Base-by-base conservation (phyloP, 1,284 basidiomycete species). In the Ustilago sp. region DNA sequence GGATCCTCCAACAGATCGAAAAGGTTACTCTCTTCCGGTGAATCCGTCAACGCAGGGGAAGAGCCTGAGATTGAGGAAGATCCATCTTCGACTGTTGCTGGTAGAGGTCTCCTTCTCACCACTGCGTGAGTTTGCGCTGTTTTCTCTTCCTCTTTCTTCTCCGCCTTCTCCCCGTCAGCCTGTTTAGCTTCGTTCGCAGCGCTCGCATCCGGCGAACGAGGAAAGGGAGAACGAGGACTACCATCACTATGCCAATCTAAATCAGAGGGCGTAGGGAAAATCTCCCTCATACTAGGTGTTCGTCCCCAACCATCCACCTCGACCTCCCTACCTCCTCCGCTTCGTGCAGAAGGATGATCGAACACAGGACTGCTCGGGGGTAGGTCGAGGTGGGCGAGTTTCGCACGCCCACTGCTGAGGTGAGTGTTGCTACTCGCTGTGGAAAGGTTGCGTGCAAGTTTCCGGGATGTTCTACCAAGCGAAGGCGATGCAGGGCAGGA, bases 1-100 rank as follows among this genome's bases (percentile, higher is more conserved):
- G 83, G 82, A 65, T 85, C 83, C 47, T 85, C 83, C 58, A 85
- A 70, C 59, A 82, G 55, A 17, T 85, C 81, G 38, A 83, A 77
- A 41, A 81, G 58, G 48, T 74, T 74, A 5, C 31, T 59, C 28
- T 13, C 52, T 41, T 45, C 55, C 2, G 56, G 56, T 9, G 56
- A 58, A 11, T 66, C 66, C 19, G 69, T 62, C 19, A 63, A 50
- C 2, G 78, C 80, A 2, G 79, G 75, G 17, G 78, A 77, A 2
- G 64, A 66, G 1, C 64, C 71, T 0, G 77, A 68, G 12, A 75
- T 73, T 11, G 76, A 75, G 8, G 82, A 79, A 1, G 80, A 75
- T 3, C 68, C 82, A 51, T 85, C 83, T 60, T 85, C 83, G 5
- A 85, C 83, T 8, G 83, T 85, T 17, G 82, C 81, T 9, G 83